Percentiles rank a stretch among this genome's conserved stretches.
phyloP scores from a whole-genome alignment of 2,329 filamentous ascomycete genomes.

The Sporothrix protearum region DNA sequence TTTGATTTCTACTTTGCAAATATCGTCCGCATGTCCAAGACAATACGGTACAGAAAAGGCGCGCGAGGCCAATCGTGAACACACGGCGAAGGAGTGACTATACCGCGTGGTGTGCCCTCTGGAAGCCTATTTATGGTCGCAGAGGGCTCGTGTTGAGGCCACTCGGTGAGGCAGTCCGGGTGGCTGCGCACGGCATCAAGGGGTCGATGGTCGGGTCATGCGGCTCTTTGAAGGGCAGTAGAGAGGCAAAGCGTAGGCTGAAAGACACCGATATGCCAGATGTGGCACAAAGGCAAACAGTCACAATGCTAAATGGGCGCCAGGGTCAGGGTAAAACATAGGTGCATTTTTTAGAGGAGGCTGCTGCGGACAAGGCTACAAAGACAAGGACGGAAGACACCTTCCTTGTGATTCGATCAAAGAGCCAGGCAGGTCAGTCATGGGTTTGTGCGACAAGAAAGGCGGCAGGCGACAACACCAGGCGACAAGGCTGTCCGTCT shows the following conservation, averaged over 20 bases:
- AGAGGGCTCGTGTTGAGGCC: not conserved
- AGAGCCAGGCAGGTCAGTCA: not conserved
- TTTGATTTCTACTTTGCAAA: not conserved
- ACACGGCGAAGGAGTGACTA: not conserved
- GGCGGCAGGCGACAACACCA: not conserved
- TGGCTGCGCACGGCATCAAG: not conserved
- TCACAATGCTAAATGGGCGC: not conserved
- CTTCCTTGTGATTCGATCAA: slow-evolving; percentile 1
- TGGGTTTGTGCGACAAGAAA: not conserved
- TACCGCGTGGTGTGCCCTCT: not conserved
- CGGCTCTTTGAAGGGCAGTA: not conserved
- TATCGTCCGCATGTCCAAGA: not conserved
- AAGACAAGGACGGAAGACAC: not conserved
- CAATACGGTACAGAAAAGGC: not conserved
- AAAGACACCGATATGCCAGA: not conserved
- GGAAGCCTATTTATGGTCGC: not conserved
- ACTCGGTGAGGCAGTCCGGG: not conserved
- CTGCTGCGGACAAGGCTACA: not conserved
- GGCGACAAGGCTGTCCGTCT: slow-evolving; percentile 11
- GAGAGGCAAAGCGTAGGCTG: not conserved
- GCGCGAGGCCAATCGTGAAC: slow-evolving; percentile 10
- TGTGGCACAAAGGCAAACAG: not conserved
- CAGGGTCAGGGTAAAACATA: not conserved
- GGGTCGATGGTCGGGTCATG: not conserved
- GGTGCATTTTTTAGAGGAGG: not conserved